Evolutionary conservation across 2,329 filamentous ascomycete genomes (phyloP).

Genomic region (Curvularia eragrostidis): DNA sequence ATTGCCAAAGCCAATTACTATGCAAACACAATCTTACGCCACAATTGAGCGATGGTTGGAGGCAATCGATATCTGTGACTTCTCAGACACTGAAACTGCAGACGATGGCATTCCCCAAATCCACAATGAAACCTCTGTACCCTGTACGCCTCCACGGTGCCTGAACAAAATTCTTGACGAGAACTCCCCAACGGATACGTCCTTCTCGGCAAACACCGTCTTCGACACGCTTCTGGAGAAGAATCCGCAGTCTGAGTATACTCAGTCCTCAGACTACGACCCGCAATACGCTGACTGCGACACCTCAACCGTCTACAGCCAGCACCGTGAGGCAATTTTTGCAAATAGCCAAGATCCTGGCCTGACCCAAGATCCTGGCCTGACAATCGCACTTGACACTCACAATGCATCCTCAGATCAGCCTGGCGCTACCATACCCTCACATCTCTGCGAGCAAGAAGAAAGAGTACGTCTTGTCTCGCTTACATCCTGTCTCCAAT

Average conservation of each 20-base stretch:
- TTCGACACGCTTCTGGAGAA: slow-evolving; percentile 28
- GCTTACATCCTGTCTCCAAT: slow-evolving; percentile 43
- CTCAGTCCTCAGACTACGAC: neutral
- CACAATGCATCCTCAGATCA: neutral
- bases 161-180: slow-evolving; percentile 2
- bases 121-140: neutral
- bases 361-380: no score
- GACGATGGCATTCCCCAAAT: neutral
- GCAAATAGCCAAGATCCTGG: neutral
- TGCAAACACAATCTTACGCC: neutral
- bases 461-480: slow-evolving; percentile 21
- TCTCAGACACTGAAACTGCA: neutral
- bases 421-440: neutral
- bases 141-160: slow-evolving; percentile 2
- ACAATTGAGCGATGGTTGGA: neutral
- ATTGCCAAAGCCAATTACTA: neutral
- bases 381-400: neutral
- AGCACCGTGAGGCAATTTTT: neutral
- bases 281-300: slow-evolving; percentile 13
- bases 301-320: slow-evolving; percentile 15
- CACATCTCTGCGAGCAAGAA: neutral
- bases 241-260: neutral
- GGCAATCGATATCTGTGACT: neutral
- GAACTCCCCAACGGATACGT: slow-evolving; percentile 35
- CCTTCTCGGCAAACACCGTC: slow-evolving; percentile 29